Evolutionary conservation across 306 rosid species (phyloP).

Genomic region (Neltuma alba): DNA sequence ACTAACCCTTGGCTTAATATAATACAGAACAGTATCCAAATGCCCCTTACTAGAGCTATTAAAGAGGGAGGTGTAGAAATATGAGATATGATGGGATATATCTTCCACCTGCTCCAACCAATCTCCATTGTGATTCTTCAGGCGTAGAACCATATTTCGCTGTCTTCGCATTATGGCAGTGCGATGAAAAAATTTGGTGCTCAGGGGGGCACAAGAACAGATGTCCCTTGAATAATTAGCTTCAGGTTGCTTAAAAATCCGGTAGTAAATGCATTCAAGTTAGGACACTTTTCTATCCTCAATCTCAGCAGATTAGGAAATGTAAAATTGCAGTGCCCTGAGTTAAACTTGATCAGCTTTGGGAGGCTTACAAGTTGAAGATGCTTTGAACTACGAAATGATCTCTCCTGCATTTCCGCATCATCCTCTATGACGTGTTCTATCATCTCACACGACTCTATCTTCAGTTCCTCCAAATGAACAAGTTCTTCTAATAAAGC

Average conservation of each 20-base stretch:
- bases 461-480: not conserved
- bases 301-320: not conserved
- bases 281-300: not conserved
- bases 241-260: not conserved
- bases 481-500: not conserved
- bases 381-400: not conserved
- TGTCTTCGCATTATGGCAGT: not conserved
- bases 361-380: not conserved
- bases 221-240: not conserved
- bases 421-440: not conserved
- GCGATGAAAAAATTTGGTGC: not conserved
- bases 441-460: not conserved
- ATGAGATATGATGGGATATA: accelerated
- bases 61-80: not conserved
- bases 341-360: not conserved
- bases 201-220: not conserved
- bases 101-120: not conserved
- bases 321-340: not conserved
- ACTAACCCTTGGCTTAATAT: no score
- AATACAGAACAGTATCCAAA: no score
- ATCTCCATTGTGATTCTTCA: not conserved
- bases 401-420: not conserved
- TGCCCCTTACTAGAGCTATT: no score
- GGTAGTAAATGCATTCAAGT: not conserved
- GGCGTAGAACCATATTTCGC: not conserved